Base-by-base conservation (phyloP, 805 yeast genomes). In the Candida corydali region DNA sequence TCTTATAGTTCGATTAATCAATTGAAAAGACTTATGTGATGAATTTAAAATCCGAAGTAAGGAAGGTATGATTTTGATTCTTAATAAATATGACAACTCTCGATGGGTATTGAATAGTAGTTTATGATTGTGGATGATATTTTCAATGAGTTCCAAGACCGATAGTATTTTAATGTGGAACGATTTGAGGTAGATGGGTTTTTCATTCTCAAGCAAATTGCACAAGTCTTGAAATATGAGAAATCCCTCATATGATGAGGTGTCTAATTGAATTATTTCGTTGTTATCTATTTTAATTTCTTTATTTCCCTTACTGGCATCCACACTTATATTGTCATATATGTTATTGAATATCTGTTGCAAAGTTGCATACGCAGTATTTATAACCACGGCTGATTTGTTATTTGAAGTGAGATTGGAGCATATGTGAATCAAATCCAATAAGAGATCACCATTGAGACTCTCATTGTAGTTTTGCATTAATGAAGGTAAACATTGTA, bases 341-440 rank as follows among this genome's bases (percentile, higher is more conserved):
- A 88, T 74, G 20, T 83, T 76, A 25, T 83, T 77, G 30, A 88
- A 72, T 29, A 93, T 61, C 55, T 93, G 98, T 44, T 88, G 94
- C 31, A 88, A 71, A 3, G 98, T 87, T 2, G 98, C 98, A 34
- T 86, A 80, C 0, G 98, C 96, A 0, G 98, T 86, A 50, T 88
- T 89, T 10, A 78, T 71, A 4, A 93, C 95, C 47, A 86, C 85
- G 0, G 83, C 76, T 4, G 80, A 73, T 47, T 84, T 82, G 42
- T 78, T 82, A 10, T 78, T 71, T 10, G 77, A 63, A 39, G 86
- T 88, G 34, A 93, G 67, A 23, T 78, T 72, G 0, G 93, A 73
- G 52, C 95, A 86, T 2, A 91, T 77, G 16, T 67, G 63, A 15
- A 91, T 60, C 9, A 86, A 57, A 42, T 75, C 75, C 6, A 80